phyloP scores from a whole-genome alignment of 108 stramenopile genomes.

The Discostella stelligeroides region DNA sequence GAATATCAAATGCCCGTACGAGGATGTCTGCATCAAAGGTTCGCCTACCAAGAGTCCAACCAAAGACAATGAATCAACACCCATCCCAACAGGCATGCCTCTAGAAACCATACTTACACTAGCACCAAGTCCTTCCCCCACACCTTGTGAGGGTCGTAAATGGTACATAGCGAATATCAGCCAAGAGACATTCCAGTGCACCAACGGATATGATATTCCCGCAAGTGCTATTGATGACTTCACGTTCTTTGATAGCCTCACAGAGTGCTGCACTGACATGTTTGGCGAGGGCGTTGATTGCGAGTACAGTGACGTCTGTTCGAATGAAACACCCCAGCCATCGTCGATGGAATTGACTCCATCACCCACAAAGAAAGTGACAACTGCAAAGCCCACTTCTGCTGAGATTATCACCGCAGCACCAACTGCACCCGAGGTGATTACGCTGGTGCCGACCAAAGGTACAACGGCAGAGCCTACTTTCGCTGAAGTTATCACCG shows the following conservation, averaged over 20 bases:
- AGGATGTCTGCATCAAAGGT: background rate
- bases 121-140: slow-evolving; percentile 1
- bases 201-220: slow-evolving; percentile 15
- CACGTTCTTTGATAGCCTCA: background rate
- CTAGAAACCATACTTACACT: background rate
- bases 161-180: slow-evolving; percentile 14
- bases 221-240: background rate
- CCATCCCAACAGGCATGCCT: too few relatives aligned
- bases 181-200: background rate
- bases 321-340: background rate
- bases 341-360: background rate
- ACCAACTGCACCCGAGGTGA: background rate
- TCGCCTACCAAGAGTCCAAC: too few relatives aligned
- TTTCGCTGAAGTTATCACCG: too few relatives aligned
- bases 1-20: background rate
- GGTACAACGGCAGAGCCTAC: background rate
- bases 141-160: slow-evolving; percentile 18
- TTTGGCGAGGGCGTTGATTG: background rate
- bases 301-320: slow-evolving; percentile 1
- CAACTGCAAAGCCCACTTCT: too few relatives aligned
- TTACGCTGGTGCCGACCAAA: background rate
- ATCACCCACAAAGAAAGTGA: too few relatives aligned
- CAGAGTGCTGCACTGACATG: background rate
- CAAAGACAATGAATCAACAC: too few relatives aligned
- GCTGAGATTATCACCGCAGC: too few relatives aligned